Conservation (phyloP, 163 green algal species). For the Chloroidium sp. region DNA sequence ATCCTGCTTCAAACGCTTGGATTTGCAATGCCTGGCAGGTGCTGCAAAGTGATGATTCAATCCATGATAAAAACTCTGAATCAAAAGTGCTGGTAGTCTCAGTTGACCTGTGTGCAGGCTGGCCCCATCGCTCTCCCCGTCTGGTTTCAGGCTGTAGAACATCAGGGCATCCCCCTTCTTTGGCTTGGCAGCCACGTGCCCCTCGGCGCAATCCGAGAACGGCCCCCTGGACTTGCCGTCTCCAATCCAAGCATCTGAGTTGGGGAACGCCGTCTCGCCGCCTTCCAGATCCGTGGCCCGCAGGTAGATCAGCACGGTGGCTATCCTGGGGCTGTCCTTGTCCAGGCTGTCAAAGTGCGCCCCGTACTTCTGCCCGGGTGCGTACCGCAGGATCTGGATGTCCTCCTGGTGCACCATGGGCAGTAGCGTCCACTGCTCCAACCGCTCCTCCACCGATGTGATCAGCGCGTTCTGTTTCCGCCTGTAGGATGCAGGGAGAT, state of each 20-base stretch:
- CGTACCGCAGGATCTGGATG: constrained; percentile 59
- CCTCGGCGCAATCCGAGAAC: constrained; percentile 50
- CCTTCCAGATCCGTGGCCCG: constrained; percentile 26
- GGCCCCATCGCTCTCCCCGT: constrained; percentile 44
- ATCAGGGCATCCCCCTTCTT: constrained; percentile 61
- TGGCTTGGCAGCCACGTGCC: constrained; percentile 54
- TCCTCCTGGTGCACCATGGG: constrained; percentile 64
- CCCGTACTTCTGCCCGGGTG: constrained; percentile 62
- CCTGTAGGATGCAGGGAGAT: constrained; percentile 16
- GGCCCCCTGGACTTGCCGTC: constrained; percentile 18
- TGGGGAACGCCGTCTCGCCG: constrained; percentile 73
- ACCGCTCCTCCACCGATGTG: constrained; percentile 42
- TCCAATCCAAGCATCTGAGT: background rate
- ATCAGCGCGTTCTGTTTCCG: constrained; percentile 48
- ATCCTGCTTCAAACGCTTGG: too few relatives aligned
- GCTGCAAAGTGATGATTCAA: too few relatives aligned
- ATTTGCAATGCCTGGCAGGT: too few relatives aligned
- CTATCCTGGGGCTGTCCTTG: constrained; percentile 40
- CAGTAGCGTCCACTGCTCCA: constrained; percentile 56
- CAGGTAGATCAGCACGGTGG: constrained; percentile 62
- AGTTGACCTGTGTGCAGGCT: constrained; percentile 57
- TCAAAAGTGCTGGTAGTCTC: too few relatives aligned
- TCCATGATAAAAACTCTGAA: too few relatives aligned
- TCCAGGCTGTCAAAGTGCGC: constrained; percentile 58
- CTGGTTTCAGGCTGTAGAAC: constrained; percentile 59